Percentiles rank a stretch among this genome's conserved stretches.
Evolutionary conservation across 2,329 filamentous ascomycete genomes (phyloP).

Genomic region (Colletotrichum shisoi): DNA sequence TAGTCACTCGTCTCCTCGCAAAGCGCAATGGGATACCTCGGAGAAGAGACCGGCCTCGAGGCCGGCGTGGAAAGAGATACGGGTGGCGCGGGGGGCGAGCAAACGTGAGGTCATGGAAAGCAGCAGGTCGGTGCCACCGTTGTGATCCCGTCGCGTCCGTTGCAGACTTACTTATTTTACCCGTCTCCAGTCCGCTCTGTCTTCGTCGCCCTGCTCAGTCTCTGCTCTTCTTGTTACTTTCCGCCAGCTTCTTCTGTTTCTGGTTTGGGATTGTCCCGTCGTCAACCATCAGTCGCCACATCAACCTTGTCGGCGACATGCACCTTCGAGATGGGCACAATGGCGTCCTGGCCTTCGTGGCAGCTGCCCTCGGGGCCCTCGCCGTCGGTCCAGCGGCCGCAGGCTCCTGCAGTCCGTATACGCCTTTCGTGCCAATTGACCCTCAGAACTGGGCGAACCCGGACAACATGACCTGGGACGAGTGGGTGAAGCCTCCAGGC

Average conservation of each 20-base stretch:
- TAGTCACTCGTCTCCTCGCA: not conserved
- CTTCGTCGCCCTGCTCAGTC: not conserved
- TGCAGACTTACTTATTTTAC: constrained; percentile 5
- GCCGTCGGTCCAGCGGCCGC: constrained; percentile 9
- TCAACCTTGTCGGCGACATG: constrained; percentile 12
- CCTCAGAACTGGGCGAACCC: constrained; percentile 62
- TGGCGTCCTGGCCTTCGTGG: constrained; percentile 26
- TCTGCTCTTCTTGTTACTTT: constrained; percentile 7
- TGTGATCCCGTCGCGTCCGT: not conserved
- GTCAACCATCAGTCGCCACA: not conserved
- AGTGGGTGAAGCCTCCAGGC: constrained; percentile 57
- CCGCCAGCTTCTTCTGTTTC: not conserved
- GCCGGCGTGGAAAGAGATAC: constrained; percentile 15
- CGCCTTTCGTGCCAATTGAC: constrained; percentile 60
- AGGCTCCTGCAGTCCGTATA: constrained; percentile 37
- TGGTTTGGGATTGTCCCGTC: constrained; percentile 5
- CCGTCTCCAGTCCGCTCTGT: constrained; percentile 3
- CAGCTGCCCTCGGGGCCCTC: constrained; percentile 27
- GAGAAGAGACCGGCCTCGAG: constrained; percentile 2
- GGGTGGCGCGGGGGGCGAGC: constrained; percentile 21
- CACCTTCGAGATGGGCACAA: constrained; percentile 16
- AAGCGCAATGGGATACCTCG: constrained; percentile 3
- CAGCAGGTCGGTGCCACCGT: constrained; percentile 25
- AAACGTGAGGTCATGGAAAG: constrained; percentile 28
- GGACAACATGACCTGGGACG: constrained; percentile 62